These are phyloP conservation scores for Symbiodinium natans DNA, from an alignment of 73 alveolate species.

Conservation along the genomic window DNA sequence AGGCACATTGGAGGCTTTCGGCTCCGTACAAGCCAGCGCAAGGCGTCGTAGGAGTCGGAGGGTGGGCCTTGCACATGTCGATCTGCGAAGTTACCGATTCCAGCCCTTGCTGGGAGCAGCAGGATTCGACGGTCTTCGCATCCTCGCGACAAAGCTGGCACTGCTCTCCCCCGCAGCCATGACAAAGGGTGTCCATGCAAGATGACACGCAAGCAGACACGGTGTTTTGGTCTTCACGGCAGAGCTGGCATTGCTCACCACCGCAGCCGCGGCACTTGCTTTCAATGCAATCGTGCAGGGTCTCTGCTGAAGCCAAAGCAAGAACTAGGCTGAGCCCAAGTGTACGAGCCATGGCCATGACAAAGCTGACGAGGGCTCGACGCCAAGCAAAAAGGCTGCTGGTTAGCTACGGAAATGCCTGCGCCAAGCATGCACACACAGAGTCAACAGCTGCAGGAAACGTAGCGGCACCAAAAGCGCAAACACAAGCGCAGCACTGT, in stretches of 20 bases:
- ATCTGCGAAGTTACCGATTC: constrained; percentile 24
- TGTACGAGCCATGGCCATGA: constrained; percentile 16
- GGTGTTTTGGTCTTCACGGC: constrained; percentile 52
- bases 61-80: constrained; percentile 39
- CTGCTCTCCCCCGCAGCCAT: not conserved
- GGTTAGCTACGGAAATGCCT: too few species aligned
- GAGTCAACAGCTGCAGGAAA: too few species aligned
- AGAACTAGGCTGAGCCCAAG: not conserved
- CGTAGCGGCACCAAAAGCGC: too few species aligned
- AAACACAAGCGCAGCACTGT: too few species aligned
- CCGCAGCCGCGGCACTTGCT: constrained; percentile 79
- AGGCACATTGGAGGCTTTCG: not conserved
- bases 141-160: not conserved
- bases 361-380: not conserved
- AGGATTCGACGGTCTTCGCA: constrained; percentile 56
- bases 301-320: constrained; percentile 8
- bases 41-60: not conserved
- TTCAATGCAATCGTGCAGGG: constrained; percentile 70
- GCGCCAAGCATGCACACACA: too few species aligned
- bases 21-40: not conserved
- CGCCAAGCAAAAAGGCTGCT: not conserved
- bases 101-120: constrained; percentile 50
- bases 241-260: constrained; percentile 83
- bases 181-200: constrained; percentile 12
- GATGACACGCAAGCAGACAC: constrained; percentile 61